Conservation (phyloP, 1,284 basidiomycete genomes). For the Malassezia japonica region DNA sequence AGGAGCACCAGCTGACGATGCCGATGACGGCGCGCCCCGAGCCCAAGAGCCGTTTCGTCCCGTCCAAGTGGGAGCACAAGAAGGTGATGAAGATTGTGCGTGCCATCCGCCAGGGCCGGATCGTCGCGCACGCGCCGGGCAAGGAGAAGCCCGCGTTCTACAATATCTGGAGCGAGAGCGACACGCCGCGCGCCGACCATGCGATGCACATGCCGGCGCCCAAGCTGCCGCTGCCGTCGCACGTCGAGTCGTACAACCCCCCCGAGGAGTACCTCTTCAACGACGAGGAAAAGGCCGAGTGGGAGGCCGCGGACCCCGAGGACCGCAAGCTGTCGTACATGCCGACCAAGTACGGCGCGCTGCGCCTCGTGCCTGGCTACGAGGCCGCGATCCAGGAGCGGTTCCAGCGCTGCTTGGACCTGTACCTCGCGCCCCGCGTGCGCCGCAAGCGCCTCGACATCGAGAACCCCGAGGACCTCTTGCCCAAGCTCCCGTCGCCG, state of each 20-base stretch:
- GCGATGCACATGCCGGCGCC: conserved; percentile 75
- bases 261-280: conserved; percentile 95
- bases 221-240: conserved; percentile 76
- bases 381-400: conserved; percentile 84
- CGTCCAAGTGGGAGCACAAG: conserved; percentile 99
- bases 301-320: conserved; percentile 76
- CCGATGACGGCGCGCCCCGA: conserved; percentile 83
- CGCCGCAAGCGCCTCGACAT: conserved; percentile 46
- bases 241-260: conserved; percentile 95
- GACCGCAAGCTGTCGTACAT: conserved; percentile 84
- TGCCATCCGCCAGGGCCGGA: conserved; percentile 89
- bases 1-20: conserved; percentile 87
- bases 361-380: conserved; percentile 87
- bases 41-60: conserved; percentile 91
- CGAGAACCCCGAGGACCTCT: conserved; percentile 64
- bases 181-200: conserved; percentile 52
- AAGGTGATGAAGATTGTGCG: conserved; percentile 99
- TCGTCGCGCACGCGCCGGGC: conserved; percentile 72
- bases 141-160: conserved; percentile 70
- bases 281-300: conserved; percentile 69
- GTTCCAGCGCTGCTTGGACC: conserved; percentile 85
- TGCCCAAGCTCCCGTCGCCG: conserved; percentile 92
- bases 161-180: conserved; percentile 70
- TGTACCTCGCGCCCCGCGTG: conserved; percentile 91
- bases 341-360: conserved; percentile 71